Evolutionary conservation across 305 asterid species (phyloP).

Genomic region (Fraxinus floribunda): DNA sequence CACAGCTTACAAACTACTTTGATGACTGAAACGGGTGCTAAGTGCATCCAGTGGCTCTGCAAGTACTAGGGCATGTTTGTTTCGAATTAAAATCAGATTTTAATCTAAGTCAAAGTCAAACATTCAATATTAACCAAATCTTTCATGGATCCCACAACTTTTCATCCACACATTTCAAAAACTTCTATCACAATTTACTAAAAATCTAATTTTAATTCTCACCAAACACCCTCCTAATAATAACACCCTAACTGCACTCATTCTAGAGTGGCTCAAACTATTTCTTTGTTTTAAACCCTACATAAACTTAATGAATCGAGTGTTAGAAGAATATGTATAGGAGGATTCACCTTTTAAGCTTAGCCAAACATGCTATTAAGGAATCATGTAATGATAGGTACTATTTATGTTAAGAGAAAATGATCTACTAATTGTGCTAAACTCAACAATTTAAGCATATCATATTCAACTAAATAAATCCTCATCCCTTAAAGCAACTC

Average conservation of each 20-base stretch:
- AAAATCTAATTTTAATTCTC: too few relatives aligned
- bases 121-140: too few relatives aligned
- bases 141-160: too few relatives aligned
- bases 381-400: neutral
- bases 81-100: too few relatives aligned
- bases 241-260: neutral
- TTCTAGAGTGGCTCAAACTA: neutral
- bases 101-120: too few relatives aligned
- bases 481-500: neutral
- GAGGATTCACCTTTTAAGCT: neutral
- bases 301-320: neutral
- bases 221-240: neutral
- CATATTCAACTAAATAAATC: neutral
- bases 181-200: too few relatives aligned
- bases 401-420: neutral
- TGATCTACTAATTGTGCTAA: neutral
- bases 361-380: neutral
- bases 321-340: neutral
- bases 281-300: slow-evolving; percentile 3
- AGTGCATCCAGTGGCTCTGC: neutral
- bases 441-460: neutral
- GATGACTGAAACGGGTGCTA: neutral
- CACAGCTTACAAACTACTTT: neutral
- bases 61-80: neutral
- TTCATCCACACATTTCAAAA: too few relatives aligned